Percentiles rank a stretch among this genome's conserved stretches.
phyloP scores from a whole-genome alignment of 2,329 filamentous ascomycete species.

The Penicillium sp. region DNA sequence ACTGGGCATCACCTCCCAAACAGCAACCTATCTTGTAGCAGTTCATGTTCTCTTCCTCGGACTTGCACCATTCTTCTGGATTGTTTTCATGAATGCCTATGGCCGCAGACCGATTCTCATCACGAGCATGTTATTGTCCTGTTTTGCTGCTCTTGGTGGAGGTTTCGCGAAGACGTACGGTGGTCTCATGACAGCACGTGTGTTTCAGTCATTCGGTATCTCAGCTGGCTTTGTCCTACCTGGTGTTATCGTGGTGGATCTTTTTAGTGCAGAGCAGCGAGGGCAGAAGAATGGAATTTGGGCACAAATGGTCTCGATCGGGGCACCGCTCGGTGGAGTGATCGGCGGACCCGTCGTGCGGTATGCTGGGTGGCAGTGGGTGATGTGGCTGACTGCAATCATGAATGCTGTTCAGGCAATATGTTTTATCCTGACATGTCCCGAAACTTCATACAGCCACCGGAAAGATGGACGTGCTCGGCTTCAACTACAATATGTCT shows the following conservation, averaged over 20 bases:
- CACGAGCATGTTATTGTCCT: neutral
- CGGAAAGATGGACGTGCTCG: neutral
- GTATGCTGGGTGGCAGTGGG: neutral
- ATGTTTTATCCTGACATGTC: neutral
- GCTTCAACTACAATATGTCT: neutral
- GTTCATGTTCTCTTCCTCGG: slow-evolving; percentile 2
- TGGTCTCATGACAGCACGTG: neutral
- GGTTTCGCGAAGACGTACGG: neutral
- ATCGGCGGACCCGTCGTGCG: neutral
- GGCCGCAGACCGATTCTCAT: neutral
- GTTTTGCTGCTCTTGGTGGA: neutral
- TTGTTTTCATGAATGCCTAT: neutral
- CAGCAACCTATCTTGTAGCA: neutral
- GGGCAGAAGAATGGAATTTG: neutral
- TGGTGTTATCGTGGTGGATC: neutral
- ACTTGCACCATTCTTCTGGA: neutral
- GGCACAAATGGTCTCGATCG: neutral
- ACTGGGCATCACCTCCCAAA: neutral
- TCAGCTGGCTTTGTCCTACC: neutral
- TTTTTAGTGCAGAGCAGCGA: neutral
- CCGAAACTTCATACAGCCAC: neutral
- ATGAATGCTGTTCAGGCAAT: neutral
- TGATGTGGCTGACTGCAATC: neutral
- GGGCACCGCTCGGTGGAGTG: neutral
- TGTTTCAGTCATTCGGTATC: neutral